Evolutionary conservation across 1,284 basidiomycete species (phyloP).

Genomic region (Austroboletus olivaceoglutinosus): DNA sequence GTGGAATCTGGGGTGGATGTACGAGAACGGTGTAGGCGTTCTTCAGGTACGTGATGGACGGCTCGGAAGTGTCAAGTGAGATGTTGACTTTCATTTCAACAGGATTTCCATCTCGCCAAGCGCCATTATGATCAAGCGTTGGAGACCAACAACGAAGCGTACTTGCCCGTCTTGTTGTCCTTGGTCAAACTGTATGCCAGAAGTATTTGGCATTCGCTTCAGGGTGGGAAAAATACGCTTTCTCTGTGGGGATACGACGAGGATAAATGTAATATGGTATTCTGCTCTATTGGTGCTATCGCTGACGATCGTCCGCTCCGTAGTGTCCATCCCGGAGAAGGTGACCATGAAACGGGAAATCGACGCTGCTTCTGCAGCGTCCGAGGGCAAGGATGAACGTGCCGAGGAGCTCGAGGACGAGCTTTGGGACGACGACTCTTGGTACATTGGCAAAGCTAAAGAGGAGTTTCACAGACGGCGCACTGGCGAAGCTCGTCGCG

Average conservation of each 20-base stretch:
- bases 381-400: slow-evolving; percentile 24
- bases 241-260: slow-evolving; percentile 57
- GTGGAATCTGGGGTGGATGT: slow-evolving; percentile 99
- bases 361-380: slow-evolving; percentile 22
- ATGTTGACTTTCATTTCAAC: not conserved
- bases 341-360: slow-evolving; percentile 24
- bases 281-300: not conserved
- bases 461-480: slow-evolving; percentile 66
- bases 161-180: slow-evolving; percentile 82
- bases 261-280: slow-evolving; percentile 37
- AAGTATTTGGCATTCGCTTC: slow-evolving; percentile 81
- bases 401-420: slow-evolving; percentile 26
- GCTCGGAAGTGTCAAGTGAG: not conserved
- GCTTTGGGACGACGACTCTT: slow-evolving; percentile 54
- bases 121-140: slow-evolving; percentile 91
- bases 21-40: slow-evolving; percentile 93
- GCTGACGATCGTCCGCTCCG: slow-evolving; percentile 7
- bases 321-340: slow-evolving; percentile 29
- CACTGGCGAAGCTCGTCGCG: slow-evolving; percentile 39
- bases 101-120: slow-evolving; percentile 97
- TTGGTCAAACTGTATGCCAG: slow-evolving; percentile 80
- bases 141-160: slow-evolving; percentile 85
- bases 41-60: slow-evolving; percentile 54
- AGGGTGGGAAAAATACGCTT: slow-evolving; percentile 64
- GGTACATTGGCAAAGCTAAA: slow-evolving; percentile 77